These are phyloP conservation scores for Cryphonectria carpinicola DNA, from an alignment of 2,329 filamentous ascomycete species.

Conservation along the genomic window DNA sequence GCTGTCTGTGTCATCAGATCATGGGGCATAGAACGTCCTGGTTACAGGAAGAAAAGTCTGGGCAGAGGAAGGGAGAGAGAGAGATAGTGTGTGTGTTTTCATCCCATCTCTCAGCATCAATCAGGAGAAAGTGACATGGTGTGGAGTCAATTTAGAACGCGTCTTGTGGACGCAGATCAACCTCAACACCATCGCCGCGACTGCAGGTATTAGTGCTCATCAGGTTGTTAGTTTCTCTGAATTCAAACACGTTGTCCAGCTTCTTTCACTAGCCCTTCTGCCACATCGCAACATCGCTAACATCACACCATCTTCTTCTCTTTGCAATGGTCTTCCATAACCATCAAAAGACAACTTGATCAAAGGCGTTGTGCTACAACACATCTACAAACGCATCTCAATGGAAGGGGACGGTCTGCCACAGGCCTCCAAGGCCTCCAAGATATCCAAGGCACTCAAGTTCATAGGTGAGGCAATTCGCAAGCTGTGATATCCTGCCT, in stretches of 20 bases:
- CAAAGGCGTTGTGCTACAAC: neutral
- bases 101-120: neutral
- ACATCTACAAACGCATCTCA: neutral
- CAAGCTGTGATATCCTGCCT: neutral
- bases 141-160: neutral
- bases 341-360: no score
- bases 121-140: neutral
- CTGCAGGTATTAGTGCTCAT: neutral
- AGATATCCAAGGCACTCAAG: neutral
- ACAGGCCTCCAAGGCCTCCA: neutral
- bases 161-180: neutral
- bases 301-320: neutral
- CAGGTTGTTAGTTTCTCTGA: constrained; percentile 7
- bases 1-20: no score
- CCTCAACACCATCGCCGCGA: no score
- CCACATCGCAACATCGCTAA: neutral
- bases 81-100: no score
- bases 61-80: neutral
- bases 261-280: neutral
- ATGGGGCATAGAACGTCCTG: neutral
- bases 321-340: neutral
- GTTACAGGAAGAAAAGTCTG: neutral
- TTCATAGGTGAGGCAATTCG: neutral
- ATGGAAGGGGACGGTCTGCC: neutral
- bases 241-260: no score